Percentiles rank a stretch among this genome's conserved stretches.
These are phyloP conservation scores for Aspergillus sp. DNA, from an alignment of 2,329 filamentous ascomycete species.

Conservation along the genomic window DNA sequence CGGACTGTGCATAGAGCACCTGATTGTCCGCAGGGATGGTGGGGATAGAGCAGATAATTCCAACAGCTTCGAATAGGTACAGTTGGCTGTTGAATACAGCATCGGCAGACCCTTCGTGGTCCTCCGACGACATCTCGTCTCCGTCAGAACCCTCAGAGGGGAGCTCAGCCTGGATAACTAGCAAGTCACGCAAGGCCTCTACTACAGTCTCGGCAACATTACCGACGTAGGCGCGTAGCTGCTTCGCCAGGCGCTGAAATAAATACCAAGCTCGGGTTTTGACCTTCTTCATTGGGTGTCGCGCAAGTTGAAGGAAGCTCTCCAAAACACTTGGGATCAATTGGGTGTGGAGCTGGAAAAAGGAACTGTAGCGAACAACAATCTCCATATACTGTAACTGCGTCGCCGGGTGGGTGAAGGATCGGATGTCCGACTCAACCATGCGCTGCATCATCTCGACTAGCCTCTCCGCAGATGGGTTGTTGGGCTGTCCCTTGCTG, in stretches of 20 bases:
- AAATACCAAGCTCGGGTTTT: constrained; percentile 95
- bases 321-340: constrained; percentile 86
- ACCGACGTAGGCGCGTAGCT: constrained; percentile 77
- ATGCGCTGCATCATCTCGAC: constrained; percentile 93
- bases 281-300: constrained; percentile 83
- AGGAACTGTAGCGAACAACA: constrained; percentile 87
- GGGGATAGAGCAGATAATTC: constrained; percentile 81
- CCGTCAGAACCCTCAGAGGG: constrained; percentile 72
- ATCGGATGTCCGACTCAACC: constrained; percentile 86
- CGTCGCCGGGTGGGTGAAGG: constrained; percentile 85
- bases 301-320: constrained; percentile 85
- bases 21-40: constrained; percentile 81
- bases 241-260: constrained; percentile 89
- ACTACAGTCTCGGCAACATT: constrained; percentile 91
- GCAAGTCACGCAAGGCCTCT: constrained; percentile 80
- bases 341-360: constrained; percentile 81
- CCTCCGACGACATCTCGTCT: constrained; percentile 93
- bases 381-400: constrained; percentile 98
- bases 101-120: constrained; percentile 86
- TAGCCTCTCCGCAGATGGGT: constrained; percentile 75
- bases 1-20: constrained; percentile 78
- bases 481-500: constrained; percentile 77
- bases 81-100: constrained; percentile 88
- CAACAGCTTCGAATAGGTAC: constrained; percentile 91
- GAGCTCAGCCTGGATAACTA: constrained; percentile 87